These are phyloP conservation scores for Quercus aquifolioides DNA, from an alignment of 306 rosid species.

Conservation along the genomic window DNA sequence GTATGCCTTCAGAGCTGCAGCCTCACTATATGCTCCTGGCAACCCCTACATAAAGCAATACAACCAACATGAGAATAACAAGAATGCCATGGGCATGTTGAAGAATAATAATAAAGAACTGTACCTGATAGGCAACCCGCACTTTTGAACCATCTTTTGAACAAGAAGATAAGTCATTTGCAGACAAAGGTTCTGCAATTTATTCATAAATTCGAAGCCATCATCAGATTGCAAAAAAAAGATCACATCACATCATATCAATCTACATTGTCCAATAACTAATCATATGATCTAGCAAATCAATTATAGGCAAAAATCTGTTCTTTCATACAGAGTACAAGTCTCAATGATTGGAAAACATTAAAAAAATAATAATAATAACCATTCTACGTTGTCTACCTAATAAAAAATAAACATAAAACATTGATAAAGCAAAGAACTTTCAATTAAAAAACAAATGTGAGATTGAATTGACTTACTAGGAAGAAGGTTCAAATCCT, in stretches of 20 bases:
- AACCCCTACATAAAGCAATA: constrained; percentile 49
- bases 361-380: not conserved
- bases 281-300: not conserved
- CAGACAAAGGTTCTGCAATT: constrained; percentile 73
- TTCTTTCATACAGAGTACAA: not conserved
- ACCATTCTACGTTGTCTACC: not conserved
- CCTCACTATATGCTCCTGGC: constrained; percentile 88
- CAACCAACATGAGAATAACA: constrained; percentile 22
- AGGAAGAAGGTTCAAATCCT: constrained; percentile 66
- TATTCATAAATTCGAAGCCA: constrained; percentile 15
- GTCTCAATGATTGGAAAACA: not conserved
- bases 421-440: not conserved
- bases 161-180: constrained; percentile 37
- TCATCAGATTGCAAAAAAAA: constrained; percentile 9
- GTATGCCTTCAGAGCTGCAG: constrained; percentile 80
- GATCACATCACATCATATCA: not conserved
- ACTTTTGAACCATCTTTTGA: constrained; percentile 61
- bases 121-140: constrained; percentile 89
- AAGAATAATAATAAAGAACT: constrained; percentile 12
- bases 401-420: constrained; percentile 2
- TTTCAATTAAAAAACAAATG: not conserved
- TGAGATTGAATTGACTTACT: constrained; percentile 48
- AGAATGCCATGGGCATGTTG: constrained; percentile 10
- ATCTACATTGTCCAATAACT: constrained; percentile 9
- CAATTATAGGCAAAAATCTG: not conserved